Percentiles rank a stretch among this genome's conserved stretches.
Evolutionary conservation across 345 rosid species (phyloP).

Genomic region (Aquilaria malaccensis): DNA sequence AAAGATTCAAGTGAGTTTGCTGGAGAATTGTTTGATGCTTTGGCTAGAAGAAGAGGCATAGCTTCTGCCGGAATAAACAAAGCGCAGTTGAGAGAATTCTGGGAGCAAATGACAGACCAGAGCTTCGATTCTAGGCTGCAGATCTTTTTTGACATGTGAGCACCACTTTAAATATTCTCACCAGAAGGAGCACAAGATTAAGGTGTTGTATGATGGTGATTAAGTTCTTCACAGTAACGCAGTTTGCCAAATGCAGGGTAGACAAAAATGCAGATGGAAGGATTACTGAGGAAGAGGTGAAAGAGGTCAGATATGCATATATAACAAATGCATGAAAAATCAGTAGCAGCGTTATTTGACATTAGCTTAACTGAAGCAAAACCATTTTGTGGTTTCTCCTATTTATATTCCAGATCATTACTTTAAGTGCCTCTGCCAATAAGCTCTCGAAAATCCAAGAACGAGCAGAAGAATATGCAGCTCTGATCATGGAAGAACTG

Average conservation of each 20-base stretch:
- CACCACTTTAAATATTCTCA: no score
- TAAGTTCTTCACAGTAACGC: neutral
- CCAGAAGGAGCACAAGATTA: no score
- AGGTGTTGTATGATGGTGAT: no score
- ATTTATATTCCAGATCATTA: conserved; percentile 50
- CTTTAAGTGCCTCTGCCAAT: conserved; percentile 71
- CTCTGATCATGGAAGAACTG: conserved; percentile 83
- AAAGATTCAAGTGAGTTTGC: conserved; percentile 70
- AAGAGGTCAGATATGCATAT: conserved; percentile 41
- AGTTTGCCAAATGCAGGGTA: conserved; percentile 40
- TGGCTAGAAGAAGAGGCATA: conserved; percentile 58
- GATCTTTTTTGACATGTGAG: conserved; percentile 80
- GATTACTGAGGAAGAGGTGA: conserved; percentile 66
- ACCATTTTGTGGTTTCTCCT: neutral
- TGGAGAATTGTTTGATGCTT: conserved; percentile 47
- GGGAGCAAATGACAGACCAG: conserved; percentile 66
- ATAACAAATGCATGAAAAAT: neutral
- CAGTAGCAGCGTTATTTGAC: neutral
- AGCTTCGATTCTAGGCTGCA: conserved; percentile 72
- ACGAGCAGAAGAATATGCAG: conserved; percentile 67
- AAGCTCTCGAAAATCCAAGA: conserved; percentile 69
- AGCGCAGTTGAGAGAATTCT: conserved; percentile 46
- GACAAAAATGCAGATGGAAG: conserved; percentile 77
- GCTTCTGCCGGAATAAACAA: conserved; percentile 41
- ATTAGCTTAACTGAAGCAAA: neutral